These are phyloP conservation scores for Cucurbitaria berberidis DNA, from an alignment of 2,329 filamentous ascomycete genomes.

Conservation along the genomic window DNA sequence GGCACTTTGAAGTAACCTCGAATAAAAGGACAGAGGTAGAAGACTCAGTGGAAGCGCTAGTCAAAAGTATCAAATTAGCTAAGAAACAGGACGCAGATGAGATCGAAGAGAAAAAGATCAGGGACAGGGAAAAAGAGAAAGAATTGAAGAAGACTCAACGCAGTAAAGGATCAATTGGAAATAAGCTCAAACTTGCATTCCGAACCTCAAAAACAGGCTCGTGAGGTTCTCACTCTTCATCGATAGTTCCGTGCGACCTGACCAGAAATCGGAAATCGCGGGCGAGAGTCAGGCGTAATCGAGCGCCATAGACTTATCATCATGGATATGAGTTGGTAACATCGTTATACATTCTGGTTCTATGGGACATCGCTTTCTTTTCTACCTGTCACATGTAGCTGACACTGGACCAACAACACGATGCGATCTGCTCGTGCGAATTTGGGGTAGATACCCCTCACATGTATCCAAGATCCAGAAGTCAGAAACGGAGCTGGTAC, in stretches of 20 bases:
- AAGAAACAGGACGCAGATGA: conserved; percentile 16
- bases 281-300: too few species aligned
- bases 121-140: neutral
- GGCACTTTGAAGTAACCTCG: conserved; percentile 27
- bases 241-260: too few species aligned
- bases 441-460: neutral
- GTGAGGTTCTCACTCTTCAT: neutral
- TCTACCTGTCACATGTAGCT: neutral
- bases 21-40: conserved; percentile 13
- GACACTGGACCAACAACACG: neutral
- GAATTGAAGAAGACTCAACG: neutral
- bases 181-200: neutral
- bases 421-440: neutral
- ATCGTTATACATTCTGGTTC: neutral
- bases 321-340: neutral
- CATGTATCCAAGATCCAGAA: neutral
- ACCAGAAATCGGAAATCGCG: too few species aligned
- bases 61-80: conserved; percentile 17
- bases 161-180: neutral
- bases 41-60: conserved; percentile 19
- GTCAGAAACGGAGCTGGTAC: neutral
- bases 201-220: neutral
- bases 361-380: neutral
- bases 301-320: too few species aligned
- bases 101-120: neutral